Conservation (phyloP, 139 green algal species). For the Chlorella sp. region DNA sequence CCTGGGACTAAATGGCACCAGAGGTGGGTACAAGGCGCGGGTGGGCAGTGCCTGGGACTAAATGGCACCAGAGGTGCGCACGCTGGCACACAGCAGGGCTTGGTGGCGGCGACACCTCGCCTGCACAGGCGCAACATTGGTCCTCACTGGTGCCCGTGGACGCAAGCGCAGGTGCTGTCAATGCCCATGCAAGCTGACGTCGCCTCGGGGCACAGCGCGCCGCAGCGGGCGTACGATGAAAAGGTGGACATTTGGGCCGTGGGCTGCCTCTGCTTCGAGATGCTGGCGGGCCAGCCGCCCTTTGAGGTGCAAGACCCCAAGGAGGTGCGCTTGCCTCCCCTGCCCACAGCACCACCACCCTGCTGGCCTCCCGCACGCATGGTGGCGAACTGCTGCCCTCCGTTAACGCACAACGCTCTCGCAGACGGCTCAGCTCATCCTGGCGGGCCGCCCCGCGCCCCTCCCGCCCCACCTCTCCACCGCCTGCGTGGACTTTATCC, state of each 20-base stretch:
- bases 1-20: slow-evolving; percentile 37
- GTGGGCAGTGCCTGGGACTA: too few species aligned
- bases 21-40: too few species aligned
- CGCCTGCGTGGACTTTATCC: background rate
- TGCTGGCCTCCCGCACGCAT: background rate
- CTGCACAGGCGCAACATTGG: background rate
- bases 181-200: slow-evolving; percentile 5
- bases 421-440: background rate
- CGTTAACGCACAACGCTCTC: background rate
- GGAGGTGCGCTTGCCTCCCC: too few species aligned
- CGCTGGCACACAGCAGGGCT: too few species aligned
- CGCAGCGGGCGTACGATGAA: slow-evolving; percentile 25
- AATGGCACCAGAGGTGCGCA: too few species aligned
- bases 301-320: slow-evolving; percentile 38
- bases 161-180: slow-evolving; percentile 13
- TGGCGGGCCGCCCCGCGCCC: background rate
- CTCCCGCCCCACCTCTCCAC: background rate
- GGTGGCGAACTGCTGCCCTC: background rate
- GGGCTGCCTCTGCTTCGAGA: slow-evolving; percentile 42
- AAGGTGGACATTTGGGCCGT: slow-evolving; percentile 36
- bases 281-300: slow-evolving; percentile 34
- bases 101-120: background rate
- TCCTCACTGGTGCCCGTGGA: too few species aligned
- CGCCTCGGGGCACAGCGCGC: background rate
- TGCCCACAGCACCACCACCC: too few species aligned